A percentile compares a stretch with the other conserved stretches of the same genome.
phyloP scores from a whole-genome alignment of 1,284 basidiomycete genomes.

The Trichosporon faecale region DNA sequence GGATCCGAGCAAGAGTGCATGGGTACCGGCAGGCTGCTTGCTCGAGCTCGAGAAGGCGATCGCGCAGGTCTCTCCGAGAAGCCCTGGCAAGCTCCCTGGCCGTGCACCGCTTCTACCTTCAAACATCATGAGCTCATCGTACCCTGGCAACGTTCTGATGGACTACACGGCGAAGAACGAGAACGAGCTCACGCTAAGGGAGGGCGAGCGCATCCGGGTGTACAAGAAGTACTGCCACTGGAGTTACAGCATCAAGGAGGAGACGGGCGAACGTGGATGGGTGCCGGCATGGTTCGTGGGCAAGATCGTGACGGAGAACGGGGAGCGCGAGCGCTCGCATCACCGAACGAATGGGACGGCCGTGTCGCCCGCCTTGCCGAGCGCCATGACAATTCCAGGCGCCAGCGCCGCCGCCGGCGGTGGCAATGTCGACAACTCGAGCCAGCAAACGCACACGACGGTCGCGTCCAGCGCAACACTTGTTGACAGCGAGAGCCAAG shows the following conservation, averaged over 20 bases:
- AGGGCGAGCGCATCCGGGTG: slow-evolving; percentile 81
- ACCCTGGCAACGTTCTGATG: slow-evolving; percentile 90
- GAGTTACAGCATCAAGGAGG: slow-evolving; percentile 85
- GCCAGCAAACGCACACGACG: slow-evolving; percentile 4
- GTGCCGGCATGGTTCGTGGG: slow-evolving; percentile 62
- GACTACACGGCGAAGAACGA: slow-evolving; percentile 87
- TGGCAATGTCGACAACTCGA: background rate
- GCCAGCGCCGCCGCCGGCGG: background rate
- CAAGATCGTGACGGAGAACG: slow-evolving; percentile 26
- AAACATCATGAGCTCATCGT: slow-evolving; percentile 87
- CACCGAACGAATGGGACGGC: background rate
- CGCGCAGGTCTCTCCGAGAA: slow-evolving; percentile 29
- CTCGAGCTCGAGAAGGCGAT: slow-evolving; percentile 80
- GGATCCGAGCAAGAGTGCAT: slow-evolving; percentile 72
- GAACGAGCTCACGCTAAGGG: slow-evolving; percentile 79
- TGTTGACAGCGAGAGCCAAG: background rate
- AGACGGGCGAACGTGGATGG: slow-evolving; percentile 84
- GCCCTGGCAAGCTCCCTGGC: slow-evolving; percentile 28
- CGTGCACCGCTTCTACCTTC: slow-evolving; percentile 70
- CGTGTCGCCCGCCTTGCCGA: slow-evolving; percentile 1
- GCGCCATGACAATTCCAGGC: background rate
- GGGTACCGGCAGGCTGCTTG: slow-evolving; percentile 82
- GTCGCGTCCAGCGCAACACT: background rate
- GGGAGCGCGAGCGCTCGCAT: background rate
- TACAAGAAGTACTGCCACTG: slow-evolving; percentile 98